Conservation (phyloP, 192 early-diverging fungal genomes). For the Dissophora globulifera region DNA sequence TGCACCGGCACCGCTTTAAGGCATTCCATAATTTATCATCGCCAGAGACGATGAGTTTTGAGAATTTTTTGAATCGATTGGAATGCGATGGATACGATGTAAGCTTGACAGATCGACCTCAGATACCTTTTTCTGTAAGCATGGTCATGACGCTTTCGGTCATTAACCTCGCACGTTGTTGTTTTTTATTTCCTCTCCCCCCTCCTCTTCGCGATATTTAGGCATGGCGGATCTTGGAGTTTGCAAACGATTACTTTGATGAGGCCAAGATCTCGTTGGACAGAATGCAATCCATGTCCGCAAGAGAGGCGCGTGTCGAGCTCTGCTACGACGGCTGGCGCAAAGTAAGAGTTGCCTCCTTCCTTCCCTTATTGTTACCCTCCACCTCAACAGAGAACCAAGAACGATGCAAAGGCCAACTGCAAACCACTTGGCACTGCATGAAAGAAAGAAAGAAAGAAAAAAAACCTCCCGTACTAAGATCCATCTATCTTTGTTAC, state of each 20-base stretch:
- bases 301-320: conserved; percentile 13
- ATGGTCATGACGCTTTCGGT: too few relatives aligned
- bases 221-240: conserved; percentile 21
- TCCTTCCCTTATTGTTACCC: too few relatives aligned
- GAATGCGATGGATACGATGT: conserved; percentile 41
- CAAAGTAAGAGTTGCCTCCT: too few relatives aligned
- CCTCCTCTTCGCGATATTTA: conserved; percentile 2
- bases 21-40: conserved; percentile 54
- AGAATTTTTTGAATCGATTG: conserved; percentile 17
- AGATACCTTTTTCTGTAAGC: too few relatives aligned
- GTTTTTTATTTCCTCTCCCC: neutral
- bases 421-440: too few relatives aligned
- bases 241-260: conserved; percentile 13
- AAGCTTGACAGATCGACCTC: conserved; percentile 2
- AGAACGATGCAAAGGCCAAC: too few relatives aligned
- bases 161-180: too few relatives aligned
- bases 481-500: too few relatives aligned
- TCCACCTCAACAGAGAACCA: too few relatives aligned
- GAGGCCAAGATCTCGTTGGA: conserved; percentile 29
- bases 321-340: conserved; percentile 39
- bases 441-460: neutral
- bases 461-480: neutral
- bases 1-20: conserved; percentile 59
- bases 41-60: conserved; percentile 37
- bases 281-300: conserved; percentile 11